Evolutionary conservation across 352 stramenopile genomes (phyloP), one percentile per base, ranked within the genome.

Genomic region (Globisporangium canariense): DNA sequence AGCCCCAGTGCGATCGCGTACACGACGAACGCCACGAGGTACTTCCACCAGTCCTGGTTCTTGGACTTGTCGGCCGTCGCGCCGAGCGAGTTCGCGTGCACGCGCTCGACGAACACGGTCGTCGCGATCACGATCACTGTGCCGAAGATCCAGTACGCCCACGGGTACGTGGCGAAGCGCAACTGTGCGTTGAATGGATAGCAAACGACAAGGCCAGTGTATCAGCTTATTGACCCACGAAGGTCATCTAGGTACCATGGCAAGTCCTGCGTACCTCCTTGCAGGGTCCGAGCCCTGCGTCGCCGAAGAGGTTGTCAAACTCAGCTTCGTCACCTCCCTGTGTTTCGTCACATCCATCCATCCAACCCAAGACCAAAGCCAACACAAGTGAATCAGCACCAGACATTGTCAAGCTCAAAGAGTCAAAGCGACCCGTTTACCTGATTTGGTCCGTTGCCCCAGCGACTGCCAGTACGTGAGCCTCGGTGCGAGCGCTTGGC

Each of bases 31-130:
- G 76, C 79, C 10, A 91, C 79, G 13, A 87, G 43, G 75, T 91
- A 88, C 60, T 91, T 89, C 81, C 81, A 89, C 79, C 79, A 88
- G 51, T 74, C 71, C 18, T 70, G 51, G 30, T 59, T 62, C 2
- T 28, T 28, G 25, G 14, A 32, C 18, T 30, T 67, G n/a, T 13
- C 49, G 36, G 10, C 11, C n/a, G 55, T 41, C 11, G 67, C 58
- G 8, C 55, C 56, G 25, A 74, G 60, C 1, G 66, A 62, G 14
- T 80, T 64, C 18, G 62, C 65, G 56, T 84, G 59, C 22, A 89
- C 76, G 25, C 81, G 77, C 45, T 84, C 65, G 28, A 87, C 73
- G 60, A 89, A 91, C 16, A 91, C 63, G 0, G 78, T 78, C 46
- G 81, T 79, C 4, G 68, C 74, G 43, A 89, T 64, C 40, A 89